Evolutionary conservation across 192 early-diverging fungal genomes (phyloP), one percentile per base, ranked within the genome.

Genomic region (Podila clonocystis): DNA sequence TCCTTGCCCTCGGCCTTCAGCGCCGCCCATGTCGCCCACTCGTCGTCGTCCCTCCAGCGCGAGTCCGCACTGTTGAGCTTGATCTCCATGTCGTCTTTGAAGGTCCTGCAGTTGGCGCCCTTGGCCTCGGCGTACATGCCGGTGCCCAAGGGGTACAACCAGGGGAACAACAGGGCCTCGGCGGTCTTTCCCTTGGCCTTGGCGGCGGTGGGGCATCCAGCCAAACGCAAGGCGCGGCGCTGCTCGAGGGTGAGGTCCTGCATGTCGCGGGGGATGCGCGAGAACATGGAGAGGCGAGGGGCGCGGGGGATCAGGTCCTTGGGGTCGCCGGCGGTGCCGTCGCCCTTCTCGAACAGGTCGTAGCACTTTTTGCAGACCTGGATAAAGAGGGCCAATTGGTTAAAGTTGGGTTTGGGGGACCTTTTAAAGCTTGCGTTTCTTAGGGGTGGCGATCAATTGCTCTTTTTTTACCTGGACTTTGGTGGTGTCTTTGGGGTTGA

Each of bases 11-110:
- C 74, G 0, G 74, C 74, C 63, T 76, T 76, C 67, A 76, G 20
- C 1, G 29, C 63, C 7, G 74, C 74, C 74, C 74, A 76, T 19
- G 74, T 76, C 17, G 68, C 33, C 74, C 74, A 76, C 58, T 76
- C 74, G n/a, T 76, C 74, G 31, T 76, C 74, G 24, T 76, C 74
- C 34, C 74, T 69, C 74, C 74, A 76, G 22, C 74, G 62, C 8
- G 74, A 31, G 41, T 76, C 74, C 11, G 74, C 74, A 59, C 74
- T 76, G n/a, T 70, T 76, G 62, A 76, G 68, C 52, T 76, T 76
- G 19, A 76, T 76, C 74, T 76, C 74, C 74, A 76, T 76, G 50
- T 76, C 74, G 8, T 76, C 74, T 19, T 70, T 48, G 20, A 76
- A 76, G 20, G 62, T 69, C 41, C 74, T 69, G 49, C 74, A 70